Conservation (phyloP, 1,139 yeast genomes). For the Kurtzmaniella quercitrusa region DNA sequence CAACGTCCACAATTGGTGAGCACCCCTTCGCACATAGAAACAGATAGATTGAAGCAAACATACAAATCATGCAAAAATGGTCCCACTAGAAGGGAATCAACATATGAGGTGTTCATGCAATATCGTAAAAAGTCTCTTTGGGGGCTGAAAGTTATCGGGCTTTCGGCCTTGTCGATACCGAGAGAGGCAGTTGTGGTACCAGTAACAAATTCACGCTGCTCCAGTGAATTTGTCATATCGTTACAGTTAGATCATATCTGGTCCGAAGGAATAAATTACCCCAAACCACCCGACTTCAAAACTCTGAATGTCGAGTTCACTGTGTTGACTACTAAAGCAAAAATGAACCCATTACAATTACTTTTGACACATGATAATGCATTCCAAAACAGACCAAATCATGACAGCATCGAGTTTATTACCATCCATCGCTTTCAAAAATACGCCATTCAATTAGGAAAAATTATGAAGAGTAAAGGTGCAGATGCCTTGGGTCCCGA, state of each 20-base stretch:
- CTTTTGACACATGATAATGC: conserved; percentile 35
- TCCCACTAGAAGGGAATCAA: conserved; percentile 3
- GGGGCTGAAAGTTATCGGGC: conserved; percentile 32
- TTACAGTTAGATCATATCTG: conserved; percentile 23
- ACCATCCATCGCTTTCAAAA: conserved; percentile 30
- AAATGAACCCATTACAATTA: conserved; percentile 31
- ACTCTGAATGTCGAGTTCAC: conserved; percentile 29
- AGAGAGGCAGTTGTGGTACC: conserved; percentile 9
- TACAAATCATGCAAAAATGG: neutral
- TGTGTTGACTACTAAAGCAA: conserved; percentile 30
- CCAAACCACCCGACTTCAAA: conserved; percentile 26
- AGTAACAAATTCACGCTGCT: neutral
- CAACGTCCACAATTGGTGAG: conserved; percentile 1
- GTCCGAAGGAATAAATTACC: conserved; percentile 15
- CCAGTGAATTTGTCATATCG: conserved; percentile 17
- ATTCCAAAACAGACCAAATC: conserved; percentile 29
- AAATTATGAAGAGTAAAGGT: conserved; percentile 23
- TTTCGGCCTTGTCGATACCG: conserved; percentile 31
- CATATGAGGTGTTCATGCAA: conserved; percentile 30
- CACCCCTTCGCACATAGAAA: conserved; percentile 1
- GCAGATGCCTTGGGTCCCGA: conserved; percentile 13
- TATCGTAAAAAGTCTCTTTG: conserved; percentile 30
- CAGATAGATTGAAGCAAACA: neutral
- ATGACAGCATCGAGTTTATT: conserved; percentile 30
- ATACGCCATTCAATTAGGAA: conserved; percentile 28